Percentiles rank a stretch among this genome's conserved stretches.
Evolutionary conservation across 148 eudicot species (phyloP).

Genomic region (Spergularia marina): DNA sequence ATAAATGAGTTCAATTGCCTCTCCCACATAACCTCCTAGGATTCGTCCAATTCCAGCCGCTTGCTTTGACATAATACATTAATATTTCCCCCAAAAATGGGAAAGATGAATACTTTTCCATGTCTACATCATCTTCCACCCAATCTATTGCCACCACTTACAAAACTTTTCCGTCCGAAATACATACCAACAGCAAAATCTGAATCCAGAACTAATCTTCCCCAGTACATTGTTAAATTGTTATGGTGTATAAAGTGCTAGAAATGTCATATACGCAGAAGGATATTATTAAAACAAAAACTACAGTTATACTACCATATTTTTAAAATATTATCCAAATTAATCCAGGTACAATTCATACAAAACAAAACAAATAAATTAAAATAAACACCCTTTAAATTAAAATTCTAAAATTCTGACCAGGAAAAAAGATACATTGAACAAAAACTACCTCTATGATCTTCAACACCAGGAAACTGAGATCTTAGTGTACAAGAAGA

Average conservation of each 20-base stretch:
- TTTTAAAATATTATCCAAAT: not conserved
- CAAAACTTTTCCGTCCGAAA: not conserved
- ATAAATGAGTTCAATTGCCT: not conserved
- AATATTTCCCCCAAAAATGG: not conserved
- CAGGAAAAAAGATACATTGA: not conserved
- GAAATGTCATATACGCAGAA: not conserved
- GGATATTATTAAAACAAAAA: not conserved
- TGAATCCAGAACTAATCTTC: not conserved
- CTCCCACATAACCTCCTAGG: not conserved
- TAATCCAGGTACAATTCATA: not conserved
- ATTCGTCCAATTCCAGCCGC: not conserved
- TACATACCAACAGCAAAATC: not conserved
- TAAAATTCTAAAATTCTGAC: not conserved
- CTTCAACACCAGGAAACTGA: conserved; percentile 29
- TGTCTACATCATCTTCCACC: not conserved
- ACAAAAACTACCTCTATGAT: conserved; percentile 25
- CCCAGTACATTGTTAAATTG: not conserved
- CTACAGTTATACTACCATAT: not conserved
- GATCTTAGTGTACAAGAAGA: conserved; percentile 35
- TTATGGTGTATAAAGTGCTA: not conserved
- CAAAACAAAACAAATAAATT: not conserved
- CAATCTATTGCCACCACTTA: not conserved
- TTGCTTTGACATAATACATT: not conserved
- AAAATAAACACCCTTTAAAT: too few relatives aligned
- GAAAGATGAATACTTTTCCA: not conserved